These are phyloP conservation scores for Blastobotrys petasosporus DNA, from an alignment of 1,139 yeast genomes.

Conservation along the genomic window DNA sequence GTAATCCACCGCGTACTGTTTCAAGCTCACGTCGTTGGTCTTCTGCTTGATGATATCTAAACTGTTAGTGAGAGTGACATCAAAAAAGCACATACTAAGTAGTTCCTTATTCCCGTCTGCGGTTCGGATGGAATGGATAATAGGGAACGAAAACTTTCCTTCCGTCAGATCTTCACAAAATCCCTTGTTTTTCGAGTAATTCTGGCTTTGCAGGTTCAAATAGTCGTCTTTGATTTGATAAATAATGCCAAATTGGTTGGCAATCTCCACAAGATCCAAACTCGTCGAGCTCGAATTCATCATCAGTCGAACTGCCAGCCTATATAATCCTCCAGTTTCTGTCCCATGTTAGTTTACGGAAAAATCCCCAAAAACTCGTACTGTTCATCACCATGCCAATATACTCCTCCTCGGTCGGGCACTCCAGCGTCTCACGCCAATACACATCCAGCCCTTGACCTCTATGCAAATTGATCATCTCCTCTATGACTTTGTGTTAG, in stretches of 20 bases:
- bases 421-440: conserved; percentile 66
- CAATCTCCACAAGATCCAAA: conserved; percentile 46
- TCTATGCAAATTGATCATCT: conserved; percentile 70
- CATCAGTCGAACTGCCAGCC: conserved; percentile 65
- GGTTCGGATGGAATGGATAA: conserved; percentile 54
- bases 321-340: conserved; percentile 79
- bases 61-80: conserved; percentile 12
- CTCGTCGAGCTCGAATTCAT: conserved; percentile 33
- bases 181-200: conserved; percentile 63
- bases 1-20: conserved; percentile 44
- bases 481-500: conserved; percentile 46
- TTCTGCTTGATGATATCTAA: conserved; percentile 38
- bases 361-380: conserved; percentile 14
- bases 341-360: conserved; percentile 1
- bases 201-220: conserved; percentile 51
- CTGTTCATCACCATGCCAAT: conserved; percentile 73
- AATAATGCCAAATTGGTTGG: conserved; percentile 73
- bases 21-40: conserved; percentile 38
- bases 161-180: conserved; percentile 83
- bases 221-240: conserved; percentile 84
- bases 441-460: conserved; percentile 87
- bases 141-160: conserved; percentile 83
- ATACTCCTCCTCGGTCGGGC: conserved; percentile 69
- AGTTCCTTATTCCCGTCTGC: conserved; percentile 37
- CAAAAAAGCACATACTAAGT: conserved; percentile 14